A percentile compares a stretch with the other conserved stretches of the same genome.
These are phyloP conservation scores for Monotropa hypopitys DNA, from an alignment of 179 eudicot genomes.

Conservation along the genomic window DNA sequence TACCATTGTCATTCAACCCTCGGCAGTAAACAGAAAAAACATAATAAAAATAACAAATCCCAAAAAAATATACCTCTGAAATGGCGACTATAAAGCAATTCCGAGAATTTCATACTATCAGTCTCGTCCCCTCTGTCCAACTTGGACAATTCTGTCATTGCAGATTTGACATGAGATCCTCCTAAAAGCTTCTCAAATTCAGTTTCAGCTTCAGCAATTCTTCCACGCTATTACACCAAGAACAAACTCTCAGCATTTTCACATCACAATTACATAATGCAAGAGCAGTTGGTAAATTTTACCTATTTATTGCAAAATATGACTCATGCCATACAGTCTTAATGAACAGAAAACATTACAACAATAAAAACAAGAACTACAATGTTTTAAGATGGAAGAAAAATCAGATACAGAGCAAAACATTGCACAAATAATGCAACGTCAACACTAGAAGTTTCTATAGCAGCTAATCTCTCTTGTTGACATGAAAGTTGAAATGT, in stretches of 20 bases:
- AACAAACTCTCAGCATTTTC: constrained; percentile 6
- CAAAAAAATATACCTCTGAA: constrained; percentile 32
- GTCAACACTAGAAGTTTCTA: not conserved
- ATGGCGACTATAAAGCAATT: constrained; percentile 57
- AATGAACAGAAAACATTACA: not conserved
- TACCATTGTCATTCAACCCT: not conserved
- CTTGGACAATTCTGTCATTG: constrained; percentile 63
- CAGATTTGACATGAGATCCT: constrained; percentile 57
- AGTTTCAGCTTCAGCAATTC: constrained; percentile 61
- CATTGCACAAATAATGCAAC: not conserved
- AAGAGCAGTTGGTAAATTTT: not conserved
- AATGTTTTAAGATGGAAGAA: not conserved
- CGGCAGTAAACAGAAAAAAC: not conserved
- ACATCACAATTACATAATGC: not conserved
- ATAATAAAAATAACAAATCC: constrained; percentile 23
- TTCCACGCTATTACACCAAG: constrained; percentile 52
- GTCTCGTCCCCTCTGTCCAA: constrained; percentile 63
- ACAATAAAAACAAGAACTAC: not conserved
- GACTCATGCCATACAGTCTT: not conserved
- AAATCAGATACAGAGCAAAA: not conserved
- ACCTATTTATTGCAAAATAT: not conserved
- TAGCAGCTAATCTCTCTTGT: too few relatives aligned
- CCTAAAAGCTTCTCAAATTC: constrained; percentile 73
- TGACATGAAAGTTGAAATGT: not conserved
- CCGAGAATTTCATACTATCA: constrained; percentile 46